A percentile compares a stretch with the other conserved stretches of the same genome.
Evolutionary conservation across 1,139 yeast species (phyloP).

Genomic region (Protomyces inundatus): DNA sequence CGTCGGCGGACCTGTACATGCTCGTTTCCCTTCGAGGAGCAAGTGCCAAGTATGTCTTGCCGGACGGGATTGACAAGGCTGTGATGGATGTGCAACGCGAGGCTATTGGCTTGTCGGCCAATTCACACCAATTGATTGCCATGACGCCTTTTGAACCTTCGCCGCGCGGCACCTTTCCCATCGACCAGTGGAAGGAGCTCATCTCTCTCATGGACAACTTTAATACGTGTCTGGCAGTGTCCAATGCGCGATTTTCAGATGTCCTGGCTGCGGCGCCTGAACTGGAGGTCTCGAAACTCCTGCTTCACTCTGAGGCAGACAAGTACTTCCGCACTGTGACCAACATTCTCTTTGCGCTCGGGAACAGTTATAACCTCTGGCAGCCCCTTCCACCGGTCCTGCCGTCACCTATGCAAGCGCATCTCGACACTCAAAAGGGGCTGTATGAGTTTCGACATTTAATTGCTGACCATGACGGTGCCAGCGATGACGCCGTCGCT

Average conservation of each 20-base stretch:
- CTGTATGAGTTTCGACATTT: background rate
- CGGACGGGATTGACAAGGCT: conserved; percentile 13
- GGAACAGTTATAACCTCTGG: conserved; percentile 7
- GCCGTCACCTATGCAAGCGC: conserved; percentile 9
- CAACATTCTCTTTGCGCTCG: conserved; percentile 1
- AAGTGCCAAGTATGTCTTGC: conserved; percentile 2
- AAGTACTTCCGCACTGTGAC: conserved; percentile 4
- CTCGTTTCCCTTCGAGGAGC: conserved; percentile 5
- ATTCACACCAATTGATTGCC: conserved; percentile 2
- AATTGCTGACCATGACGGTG: background rate
- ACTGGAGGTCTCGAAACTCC: background rate
- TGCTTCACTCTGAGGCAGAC: background rate
- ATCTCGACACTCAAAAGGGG: conserved; percentile 3
- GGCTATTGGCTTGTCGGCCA: conserved; percentile 2
- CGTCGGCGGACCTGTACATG: conserved; percentile 2
- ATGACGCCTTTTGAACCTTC: conserved; percentile 17
- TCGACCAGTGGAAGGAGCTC: conserved; percentile 9
- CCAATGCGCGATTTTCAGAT: conserved; percentile 10
- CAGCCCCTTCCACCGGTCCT: conserved; percentile 14
- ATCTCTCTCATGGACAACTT: conserved; percentile 4
- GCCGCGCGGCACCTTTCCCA: conserved; percentile 8
- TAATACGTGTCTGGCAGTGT: conserved; percentile 8
- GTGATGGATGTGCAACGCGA: conserved; percentile 4
- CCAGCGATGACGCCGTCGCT: conserved; percentile 4
- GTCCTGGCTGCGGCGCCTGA: background rate